Evolutionary conservation across 108 stramenopile genomes (phyloP).

Genomic region (Skeletonema tropicum): DNA sequence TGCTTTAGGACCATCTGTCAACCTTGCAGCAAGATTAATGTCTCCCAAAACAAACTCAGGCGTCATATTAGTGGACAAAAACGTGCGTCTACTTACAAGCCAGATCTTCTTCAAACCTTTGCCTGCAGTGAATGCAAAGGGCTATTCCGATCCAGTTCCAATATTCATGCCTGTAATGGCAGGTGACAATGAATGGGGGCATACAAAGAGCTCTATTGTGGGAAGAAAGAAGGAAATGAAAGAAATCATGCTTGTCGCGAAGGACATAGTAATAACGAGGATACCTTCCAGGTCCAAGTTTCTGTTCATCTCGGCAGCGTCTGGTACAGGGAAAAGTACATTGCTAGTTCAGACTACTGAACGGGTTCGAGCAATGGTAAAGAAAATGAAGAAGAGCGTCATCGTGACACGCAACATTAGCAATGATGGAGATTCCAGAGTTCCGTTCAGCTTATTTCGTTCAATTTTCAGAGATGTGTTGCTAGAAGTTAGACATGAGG

Average conservation of each 20-base stretch:
- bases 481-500: constrained; percentile 25
- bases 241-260: constrained; percentile 50
- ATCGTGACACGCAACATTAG: constrained; percentile 61
- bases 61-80: constrained; percentile 65
- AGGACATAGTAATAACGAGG: constrained; percentile 32
- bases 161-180: constrained; percentile 70
- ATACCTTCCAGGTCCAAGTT: constrained; percentile 25
- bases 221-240: constrained; percentile 65
- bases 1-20: constrained; percentile 74
- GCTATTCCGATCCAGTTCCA: constrained; percentile 71
- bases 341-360: constrained; percentile 60
- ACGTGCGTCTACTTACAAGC: constrained; percentile 57
- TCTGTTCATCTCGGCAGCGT: constrained; percentile 49
- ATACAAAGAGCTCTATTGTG: constrained; percentile 53
- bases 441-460: constrained; percentile 70
- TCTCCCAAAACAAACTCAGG: constrained; percentile 57
- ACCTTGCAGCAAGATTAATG: constrained; percentile 79
- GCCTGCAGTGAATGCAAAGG: constrained; percentile 68
- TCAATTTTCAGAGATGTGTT: constrained; percentile 59
- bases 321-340: constrained; percentile 69
- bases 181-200: constrained; percentile 51
- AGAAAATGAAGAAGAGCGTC: constrained; percentile 38
- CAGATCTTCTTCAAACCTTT: constrained; percentile 61
- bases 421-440: constrained; percentile 61
- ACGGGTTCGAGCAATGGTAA: constrained; percentile 48